Evolutionary conservation across 768 basidiomycete species (phyloP).

Genomic region (Naganishia vaughanmartiniae): DNA sequence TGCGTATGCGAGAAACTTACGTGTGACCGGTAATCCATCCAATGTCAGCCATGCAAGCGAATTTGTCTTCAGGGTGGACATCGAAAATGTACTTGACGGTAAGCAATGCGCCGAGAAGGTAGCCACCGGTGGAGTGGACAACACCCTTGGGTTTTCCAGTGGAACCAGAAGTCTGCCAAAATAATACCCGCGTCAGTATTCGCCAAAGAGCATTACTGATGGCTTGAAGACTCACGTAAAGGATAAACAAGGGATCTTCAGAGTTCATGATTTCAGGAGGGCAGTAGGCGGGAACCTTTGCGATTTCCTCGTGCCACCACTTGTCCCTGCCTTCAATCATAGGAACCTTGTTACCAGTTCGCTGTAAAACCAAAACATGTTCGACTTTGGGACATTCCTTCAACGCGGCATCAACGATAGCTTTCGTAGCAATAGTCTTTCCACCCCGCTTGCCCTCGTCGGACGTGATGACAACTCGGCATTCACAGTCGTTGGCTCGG

Average conservation of each 20-base stretch:
- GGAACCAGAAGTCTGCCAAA: slow-evolving; percentile 76
- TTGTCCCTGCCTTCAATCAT: slow-evolving; percentile 81
- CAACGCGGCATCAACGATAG: slow-evolving; percentile 81
- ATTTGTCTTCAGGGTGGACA: slow-evolving; percentile 90
- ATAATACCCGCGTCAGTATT: slow-evolving; percentile 27
- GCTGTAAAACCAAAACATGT: slow-evolving; percentile 81
- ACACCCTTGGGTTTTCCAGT: slow-evolving; percentile 97
- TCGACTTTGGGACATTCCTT: slow-evolving; percentile 79
- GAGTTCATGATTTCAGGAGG: slow-evolving; percentile 79
- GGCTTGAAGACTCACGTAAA: slow-evolving; percentile 68
- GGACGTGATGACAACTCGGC: slow-evolving; percentile 86
- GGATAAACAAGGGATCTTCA: slow-evolving; percentile 98
- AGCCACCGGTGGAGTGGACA: slow-evolving; percentile 63
- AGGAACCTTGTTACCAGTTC: slow-evolving; percentile 78
- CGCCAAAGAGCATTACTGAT: neutral
- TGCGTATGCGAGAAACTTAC: slow-evolving; percentile 49
- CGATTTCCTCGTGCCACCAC: slow-evolving; percentile 95
- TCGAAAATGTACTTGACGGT: slow-evolving; percentile 98
- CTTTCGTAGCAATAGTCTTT: slow-evolving; percentile 73
- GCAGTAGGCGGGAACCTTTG: slow-evolving; percentile 81
- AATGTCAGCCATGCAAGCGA: slow-evolving; percentile 97
- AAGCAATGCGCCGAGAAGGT: slow-evolving; percentile 84
- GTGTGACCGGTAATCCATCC: slow-evolving; percentile 99
- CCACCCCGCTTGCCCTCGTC: slow-evolving; percentile 94
- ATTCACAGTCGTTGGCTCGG: slow-evolving; percentile 82